Percentiles rank a stretch among this genome's conserved stretches.
These are phyloP conservation scores for Clonostachys chloroleuca DNA, from an alignment of 2,329 filamentous ascomycete genomes.

Conservation along the genomic window DNA sequence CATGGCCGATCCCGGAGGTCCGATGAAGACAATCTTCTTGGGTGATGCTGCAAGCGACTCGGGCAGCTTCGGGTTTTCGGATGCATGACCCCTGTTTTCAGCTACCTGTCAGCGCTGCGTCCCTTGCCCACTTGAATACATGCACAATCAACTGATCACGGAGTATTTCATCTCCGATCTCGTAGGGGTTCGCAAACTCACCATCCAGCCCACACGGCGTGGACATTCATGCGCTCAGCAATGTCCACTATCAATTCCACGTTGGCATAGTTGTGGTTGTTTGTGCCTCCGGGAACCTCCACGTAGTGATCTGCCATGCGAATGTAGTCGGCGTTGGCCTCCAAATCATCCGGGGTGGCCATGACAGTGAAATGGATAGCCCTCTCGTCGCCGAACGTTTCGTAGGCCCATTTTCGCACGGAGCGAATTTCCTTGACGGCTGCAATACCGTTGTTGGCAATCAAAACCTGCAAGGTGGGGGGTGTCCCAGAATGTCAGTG, in stretches of 20 bases:
- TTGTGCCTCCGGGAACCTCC: conserved; percentile 96
- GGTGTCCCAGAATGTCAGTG: too few species aligned
- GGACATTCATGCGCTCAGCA: conserved; percentile 96
- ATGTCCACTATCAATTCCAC: conserved; percentile 98
- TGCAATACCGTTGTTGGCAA: conserved; percentile 99
- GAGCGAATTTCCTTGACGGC: conserved; percentile 99
- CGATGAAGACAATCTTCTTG: conserved; percentile 99
- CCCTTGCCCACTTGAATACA: too few species aligned
- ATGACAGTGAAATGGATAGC: conserved; percentile 99
- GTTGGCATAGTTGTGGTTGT: conserved; percentile 99
- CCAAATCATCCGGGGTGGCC: conserved; percentile 96
- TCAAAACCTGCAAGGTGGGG: conserved; percentile 66
- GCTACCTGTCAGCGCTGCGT: background rate
- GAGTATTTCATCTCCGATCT: background rate
- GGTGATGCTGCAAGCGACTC: conserved; percentile 93
- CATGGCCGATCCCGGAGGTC: conserved; percentile 96
- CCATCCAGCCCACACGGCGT: conserved; percentile 99
- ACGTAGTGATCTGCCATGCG: conserved; percentile 99
- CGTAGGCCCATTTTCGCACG: conserved; percentile 99
- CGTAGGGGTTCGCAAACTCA: conserved; percentile 36
- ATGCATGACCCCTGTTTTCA: conserved; percentile 78
- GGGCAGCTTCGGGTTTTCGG: conserved; percentile 95
- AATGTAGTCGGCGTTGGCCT: conserved; percentile 98
- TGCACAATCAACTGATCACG: background rate
- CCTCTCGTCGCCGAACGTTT: conserved; percentile 96